Evolutionary conservation across 164 flowering plant genomes (phyloP).

Genomic region (Nymphaea colorata): DNA sequence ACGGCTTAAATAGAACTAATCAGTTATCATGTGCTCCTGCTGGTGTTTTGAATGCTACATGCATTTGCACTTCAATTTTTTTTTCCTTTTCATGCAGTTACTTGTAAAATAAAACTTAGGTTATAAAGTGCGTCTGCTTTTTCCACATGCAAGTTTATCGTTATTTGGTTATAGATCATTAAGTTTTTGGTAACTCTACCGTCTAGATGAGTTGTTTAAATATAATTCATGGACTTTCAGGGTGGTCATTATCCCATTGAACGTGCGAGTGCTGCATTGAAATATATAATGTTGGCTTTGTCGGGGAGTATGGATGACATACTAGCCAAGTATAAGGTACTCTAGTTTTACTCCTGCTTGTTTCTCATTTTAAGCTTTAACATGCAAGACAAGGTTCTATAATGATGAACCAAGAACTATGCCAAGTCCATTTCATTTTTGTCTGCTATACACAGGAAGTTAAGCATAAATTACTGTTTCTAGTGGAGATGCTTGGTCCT

Average conservation of each 20-base stretch:
- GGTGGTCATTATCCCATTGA: conserved; percentile 33
- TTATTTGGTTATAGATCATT: no score
- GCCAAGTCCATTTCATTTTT: background rate
- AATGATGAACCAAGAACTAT: background rate
- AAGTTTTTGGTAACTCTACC: no score
- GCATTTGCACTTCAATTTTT: no score
- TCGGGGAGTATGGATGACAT: conserved; percentile 88
- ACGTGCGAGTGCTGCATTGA: conserved; percentile 75
- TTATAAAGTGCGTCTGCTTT: no score
- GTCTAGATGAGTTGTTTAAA: background rate
- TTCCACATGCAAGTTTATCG: no score
- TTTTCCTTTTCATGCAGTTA: no score
- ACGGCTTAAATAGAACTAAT: no score
- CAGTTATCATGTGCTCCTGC: no score
- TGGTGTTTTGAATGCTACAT: no score
- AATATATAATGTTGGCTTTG: conserved; percentile 63
- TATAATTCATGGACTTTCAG: conserved; percentile 18
- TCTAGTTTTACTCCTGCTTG: background rate
- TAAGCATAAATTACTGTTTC: conserved; percentile 69
- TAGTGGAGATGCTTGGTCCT: conserved; percentile 82
- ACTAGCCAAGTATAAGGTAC: conserved; percentile 67
- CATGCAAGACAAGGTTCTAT: background rate
- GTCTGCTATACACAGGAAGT: conserved; percentile 40
- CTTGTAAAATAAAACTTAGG: no score
- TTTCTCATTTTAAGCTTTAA: background rate